phyloP scores from a whole-genome alignment of 2,329 filamentous ascomycete genomes.

The Dryadomyces sulphureus region DNA sequence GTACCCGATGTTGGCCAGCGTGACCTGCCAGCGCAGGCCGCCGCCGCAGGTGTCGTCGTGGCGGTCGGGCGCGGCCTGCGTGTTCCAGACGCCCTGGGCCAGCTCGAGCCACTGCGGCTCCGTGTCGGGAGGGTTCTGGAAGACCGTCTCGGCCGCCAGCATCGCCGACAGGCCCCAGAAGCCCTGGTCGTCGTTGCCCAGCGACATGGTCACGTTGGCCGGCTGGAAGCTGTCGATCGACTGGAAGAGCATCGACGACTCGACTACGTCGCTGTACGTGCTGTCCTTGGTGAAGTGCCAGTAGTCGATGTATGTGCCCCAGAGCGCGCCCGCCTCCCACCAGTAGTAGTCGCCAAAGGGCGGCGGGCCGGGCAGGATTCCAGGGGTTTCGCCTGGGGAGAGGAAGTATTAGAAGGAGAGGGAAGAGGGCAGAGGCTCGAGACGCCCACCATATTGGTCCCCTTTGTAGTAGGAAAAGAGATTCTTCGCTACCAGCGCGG shows the following conservation, averaged over 20 bases:
- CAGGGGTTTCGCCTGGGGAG: constrained; percentile 30
- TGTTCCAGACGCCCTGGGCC: constrained; percentile 69
- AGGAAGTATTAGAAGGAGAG: not conserved
- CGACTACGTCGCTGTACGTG: constrained; percentile 59
- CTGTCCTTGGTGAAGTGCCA: constrained; percentile 39
- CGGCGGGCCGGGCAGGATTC: constrained; percentile 42
- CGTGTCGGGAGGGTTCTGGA: constrained; percentile 40
- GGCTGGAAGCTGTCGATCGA: constrained; percentile 64
- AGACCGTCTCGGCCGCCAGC: constrained; percentile 55
- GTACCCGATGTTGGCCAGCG: constrained; percentile 66
- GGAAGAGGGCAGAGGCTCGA: not conserved
- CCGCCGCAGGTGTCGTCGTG: constrained; percentile 66
- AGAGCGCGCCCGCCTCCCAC: constrained; percentile 68
- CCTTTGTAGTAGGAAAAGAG: constrained; percentile 35
- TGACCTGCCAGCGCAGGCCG: constrained; percentile 75
- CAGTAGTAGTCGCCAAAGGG: constrained; percentile 47
- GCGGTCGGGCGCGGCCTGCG: constrained; percentile 36
- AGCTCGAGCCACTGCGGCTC: constrained; percentile 56
- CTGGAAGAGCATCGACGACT: constrained; percentile 58
- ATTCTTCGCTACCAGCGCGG: constrained; percentile 31
- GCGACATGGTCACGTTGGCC: constrained; percentile 44
- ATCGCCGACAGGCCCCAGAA: constrained; percentile 62
- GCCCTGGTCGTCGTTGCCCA: constrained; percentile 63
- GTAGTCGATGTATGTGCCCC: constrained; percentile 61
- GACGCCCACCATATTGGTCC: constrained; percentile 19